Conservation (phyloP, 192 early-diverging fungal species). For the Entrophospora sp. region DNA sequence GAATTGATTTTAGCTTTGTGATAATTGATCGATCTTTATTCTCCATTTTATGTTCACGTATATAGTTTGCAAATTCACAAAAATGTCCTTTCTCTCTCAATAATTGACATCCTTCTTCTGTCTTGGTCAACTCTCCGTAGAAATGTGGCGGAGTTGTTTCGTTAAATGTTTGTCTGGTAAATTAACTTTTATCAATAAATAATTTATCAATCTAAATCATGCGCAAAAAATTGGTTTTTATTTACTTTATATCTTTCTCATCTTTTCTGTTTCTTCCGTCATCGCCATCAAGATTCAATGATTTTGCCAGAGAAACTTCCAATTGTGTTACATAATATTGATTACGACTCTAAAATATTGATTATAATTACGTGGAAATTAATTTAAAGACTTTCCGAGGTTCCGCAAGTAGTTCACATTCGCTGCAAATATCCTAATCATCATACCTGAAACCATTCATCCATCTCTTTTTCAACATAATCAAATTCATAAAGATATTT, state of each 20-base stretch:
- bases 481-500: constrained; percentile 56
- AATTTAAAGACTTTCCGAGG: too few relatives aligned
- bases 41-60: constrained; percentile 42
- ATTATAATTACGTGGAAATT: background rate
- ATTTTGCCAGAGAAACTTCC: constrained; percentile 52
- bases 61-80: constrained; percentile 45
- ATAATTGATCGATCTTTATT: constrained; percentile 31
- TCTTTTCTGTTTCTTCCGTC: constrained; percentile 10
- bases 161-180: constrained; percentile 29
- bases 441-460: constrained; percentile 72
- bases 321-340: constrained; percentile 57
- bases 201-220: background rate
- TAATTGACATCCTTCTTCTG: constrained; percentile 59
- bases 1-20: constrained; percentile 54
- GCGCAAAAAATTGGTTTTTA: background rate
- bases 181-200: background rate
- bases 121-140: constrained; percentile 71
- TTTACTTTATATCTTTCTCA: constrained; percentile 21
- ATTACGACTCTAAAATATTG: constrained; percentile 42
- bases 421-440: too few relatives aligned
- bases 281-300: constrained; percentile 20
- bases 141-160: constrained; percentile 60
- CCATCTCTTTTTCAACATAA: constrained; percentile 69
- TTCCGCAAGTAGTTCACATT: too few relatives aligned
- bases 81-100: constrained; percentile 62